Evolutionary conservation across 2,329 filamentous ascomycete species (phyloP).

Genomic region (Neonectria punicea): DNA sequence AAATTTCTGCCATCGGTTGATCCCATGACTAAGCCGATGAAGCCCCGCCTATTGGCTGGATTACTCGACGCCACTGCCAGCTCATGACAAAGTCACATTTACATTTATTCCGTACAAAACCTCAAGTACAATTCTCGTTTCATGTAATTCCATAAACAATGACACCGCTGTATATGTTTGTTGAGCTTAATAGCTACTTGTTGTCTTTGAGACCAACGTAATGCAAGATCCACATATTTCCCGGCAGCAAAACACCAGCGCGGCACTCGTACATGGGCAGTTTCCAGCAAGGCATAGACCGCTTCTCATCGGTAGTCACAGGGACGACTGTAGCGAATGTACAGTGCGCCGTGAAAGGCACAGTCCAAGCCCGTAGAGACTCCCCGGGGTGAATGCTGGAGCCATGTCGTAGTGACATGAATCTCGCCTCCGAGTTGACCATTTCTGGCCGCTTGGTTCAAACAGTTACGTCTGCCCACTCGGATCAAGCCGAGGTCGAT

Average conservation of each 20-base stretch:
- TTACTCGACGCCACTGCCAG: slow-evolving; percentile 3
- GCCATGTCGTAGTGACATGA: slow-evolving; percentile 23
- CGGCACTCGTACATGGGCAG: slow-evolving; percentile 26
- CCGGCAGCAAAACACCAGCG: slow-evolving; percentile 31
- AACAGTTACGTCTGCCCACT: slow-evolving; percentile 44
- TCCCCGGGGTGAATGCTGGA: slow-evolving; percentile 31
- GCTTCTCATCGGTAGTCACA: slow-evolving; percentile 22
- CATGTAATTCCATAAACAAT: slow-evolving; percentile 14
- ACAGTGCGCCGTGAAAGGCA: slow-evolving; percentile 31
- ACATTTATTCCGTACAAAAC: background rate
- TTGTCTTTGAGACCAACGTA: slow-evolving; percentile 31
- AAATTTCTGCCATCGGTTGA: slow-evolving; percentile 36
- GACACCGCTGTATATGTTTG: slow-evolving; percentile 23
- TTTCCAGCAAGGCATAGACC: slow-evolving; percentile 24
- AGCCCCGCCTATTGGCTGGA: slow-evolving; percentile 23
- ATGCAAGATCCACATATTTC: slow-evolving; percentile 34
- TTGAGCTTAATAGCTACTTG: slow-evolving; percentile 37
- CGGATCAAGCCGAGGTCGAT: slow-evolving; percentile 34
- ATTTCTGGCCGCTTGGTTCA: slow-evolving; percentile 41
- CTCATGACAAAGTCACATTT: background rate
- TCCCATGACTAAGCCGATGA: slow-evolving; percentile 38
- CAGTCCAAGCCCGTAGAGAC: slow-evolving; percentile 28
- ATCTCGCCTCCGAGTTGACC: slow-evolving; percentile 39
- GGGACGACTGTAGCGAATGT: slow-evolving; percentile 28
- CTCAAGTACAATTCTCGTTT: background rate